Base-by-base conservation (phyloP, 2,329 filamentous ascomycete genomes). In the Fusarium foetens region DNA sequence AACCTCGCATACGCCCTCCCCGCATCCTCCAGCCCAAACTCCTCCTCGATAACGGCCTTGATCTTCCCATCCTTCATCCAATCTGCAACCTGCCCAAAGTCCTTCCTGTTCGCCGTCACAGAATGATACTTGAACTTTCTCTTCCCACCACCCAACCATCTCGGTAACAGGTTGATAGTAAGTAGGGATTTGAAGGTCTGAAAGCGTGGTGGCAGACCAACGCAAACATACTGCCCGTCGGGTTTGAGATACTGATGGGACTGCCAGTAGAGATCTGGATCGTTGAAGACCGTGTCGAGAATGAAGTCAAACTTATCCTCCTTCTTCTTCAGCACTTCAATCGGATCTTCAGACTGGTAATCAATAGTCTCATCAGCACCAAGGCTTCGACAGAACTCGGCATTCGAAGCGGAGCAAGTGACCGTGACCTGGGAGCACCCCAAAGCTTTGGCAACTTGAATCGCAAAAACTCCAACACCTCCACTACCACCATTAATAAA, bases 401-500 rank as follows among this genome's bases (percentile, higher is more conserved):
- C 51, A 6, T 66, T 74, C 1, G 60, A 51, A 10, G 35, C 23
- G 14, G 70, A 73, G 38, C 53, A 75, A 13, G 74, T 58, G 3
- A 39, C 52, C 0, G 60, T 68, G 12, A 75, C 39, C 3, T 67
- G 58, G 19, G 59, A 46, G 17, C 49, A 67, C 3, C 70, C 73
- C 0, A 73, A 1, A 3, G 58, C 60, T 12, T 74, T 75, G 0
- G 72, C 73, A 5, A 72, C 46, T 12, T 75, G 72, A 0, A 73
- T 64, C 0, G 72, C 72, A 25, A 75, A 75, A 5, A 55, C 27
- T 7, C 73, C 72, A 14, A 68, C 72, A 0, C 73, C 73, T 3
- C 73, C 73, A 5, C 73, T 75, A 0, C 72, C 72, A 6, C 73
- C 73, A 8, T 75, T 75, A 4, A 75, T 63, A 2, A 72, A 51